Evolutionary conservation across 2,329 filamentous ascomycete genomes (phyloP), one percentile per base, ranked within the genome.

Genomic region (Penicillium sp.): DNA sequence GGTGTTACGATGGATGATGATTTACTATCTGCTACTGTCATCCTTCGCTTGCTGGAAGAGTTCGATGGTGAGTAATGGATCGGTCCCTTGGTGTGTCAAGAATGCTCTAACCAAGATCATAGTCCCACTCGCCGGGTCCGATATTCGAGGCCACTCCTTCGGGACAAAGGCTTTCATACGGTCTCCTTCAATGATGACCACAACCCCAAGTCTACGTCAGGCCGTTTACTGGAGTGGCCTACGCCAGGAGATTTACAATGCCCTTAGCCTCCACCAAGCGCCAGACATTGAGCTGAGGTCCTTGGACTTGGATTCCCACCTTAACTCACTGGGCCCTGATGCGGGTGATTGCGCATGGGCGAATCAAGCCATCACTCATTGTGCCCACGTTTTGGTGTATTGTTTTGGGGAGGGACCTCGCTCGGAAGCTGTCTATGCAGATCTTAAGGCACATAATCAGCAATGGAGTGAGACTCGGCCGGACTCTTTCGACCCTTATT

Each of bases 341-440:
- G 69, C 72, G 16, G 70, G 70, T 24, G 75, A 77, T 53, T 74
- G 73, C 5, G 66, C 72, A 7, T 78, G 74, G 75, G 74, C 75
- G 18, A 76, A 74, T 34, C 69, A 75, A 11, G 75, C 74, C 18
- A 76, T 77, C 32, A 62, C 63, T 20, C 64, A 66, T 43, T 64
- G 63, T 42, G 65, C 66, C 7, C 63, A 67, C 46, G 61, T 68
- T n/a, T 58, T 68, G 13, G 37, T 63, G n/a, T 67, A 65, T 35
- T 66, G 59, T 34, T 67, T 67, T 16, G 65, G 66, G 34, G 49
- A 55, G 29, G 55, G 47, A 5, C 53, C 56, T 18, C 58, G 55
- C 24, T 61, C 61, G 3, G 52, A 35, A 32, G 40, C 46, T 24
- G 61, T 58, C 50, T 57, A 66, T 57, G 57, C 53, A 18, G 53